A percentile compares a stretch with the other conserved stretches of the same genome.
These are phyloP conservation scores for Fusarium praegraminearum DNA, from an alignment of 2,329 filamentous ascomycete species.

Conservation along the genomic window DNA sequence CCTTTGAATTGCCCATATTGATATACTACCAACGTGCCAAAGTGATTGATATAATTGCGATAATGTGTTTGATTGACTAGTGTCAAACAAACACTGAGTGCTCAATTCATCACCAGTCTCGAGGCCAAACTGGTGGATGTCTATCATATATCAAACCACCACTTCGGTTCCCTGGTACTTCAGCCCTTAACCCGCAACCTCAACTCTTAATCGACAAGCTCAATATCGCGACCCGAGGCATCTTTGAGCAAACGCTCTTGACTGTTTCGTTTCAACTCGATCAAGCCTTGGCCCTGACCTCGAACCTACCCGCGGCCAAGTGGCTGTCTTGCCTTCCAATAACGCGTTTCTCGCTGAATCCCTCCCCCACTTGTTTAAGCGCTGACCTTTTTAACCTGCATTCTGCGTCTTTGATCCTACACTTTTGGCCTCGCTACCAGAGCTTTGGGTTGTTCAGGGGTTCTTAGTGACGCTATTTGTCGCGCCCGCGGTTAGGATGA, in stretches of 20 bases:
- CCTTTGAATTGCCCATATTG: neutral
- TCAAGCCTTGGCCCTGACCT: constrained; percentile 16
- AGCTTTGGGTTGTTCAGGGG: constrained; percentile 36
- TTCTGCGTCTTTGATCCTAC: constrained; percentile 21
- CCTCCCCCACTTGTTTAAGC: constrained; percentile 46
- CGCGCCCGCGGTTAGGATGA: constrained; percentile 46
- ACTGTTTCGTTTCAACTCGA: constrained; percentile 19
- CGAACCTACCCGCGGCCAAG: constrained; percentile 33
- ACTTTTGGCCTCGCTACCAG: constrained; percentile 37
- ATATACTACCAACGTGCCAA: too few relatives aligned
- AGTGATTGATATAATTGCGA: neutral
- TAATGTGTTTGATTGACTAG: neutral
- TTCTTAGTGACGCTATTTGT: constrained; percentile 32
- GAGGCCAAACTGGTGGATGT: neutral
- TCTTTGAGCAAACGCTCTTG: neutral
- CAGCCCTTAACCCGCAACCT: neutral
- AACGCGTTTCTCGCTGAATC: constrained; percentile 13
- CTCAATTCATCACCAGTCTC: neutral
- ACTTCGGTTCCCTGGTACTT: neutral
- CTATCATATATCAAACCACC: neutral
- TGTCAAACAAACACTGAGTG: neutral
- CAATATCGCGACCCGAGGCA: constrained; percentile 18
- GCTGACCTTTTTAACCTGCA: constrained; percentile 32
- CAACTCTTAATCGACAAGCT: constrained; percentile 6
- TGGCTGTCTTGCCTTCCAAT: constrained; percentile 44